Base-by-base conservation (phyloP, 345 rosid genomes). In the Gynandropsis gynandra region DNA sequence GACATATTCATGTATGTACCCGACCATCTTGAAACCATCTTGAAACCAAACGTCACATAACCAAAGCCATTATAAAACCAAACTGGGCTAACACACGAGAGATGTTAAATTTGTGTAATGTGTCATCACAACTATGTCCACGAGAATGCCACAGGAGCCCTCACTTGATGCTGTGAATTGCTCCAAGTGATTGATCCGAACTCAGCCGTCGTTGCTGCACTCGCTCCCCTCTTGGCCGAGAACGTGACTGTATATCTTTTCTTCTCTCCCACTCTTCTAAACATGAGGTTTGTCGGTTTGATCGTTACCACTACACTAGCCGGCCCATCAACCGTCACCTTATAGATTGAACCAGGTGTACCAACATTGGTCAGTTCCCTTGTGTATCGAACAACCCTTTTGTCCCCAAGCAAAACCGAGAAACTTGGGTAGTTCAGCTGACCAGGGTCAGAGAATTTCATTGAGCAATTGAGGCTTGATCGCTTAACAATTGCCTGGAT, bases 381-480 rank as follows among this genome's bases (percentile, higher is more conserved):
- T 4, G 89, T 80, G 74, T 89, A 89, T 10, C 87, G 69, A 20
- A 81, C 86, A 1, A 80, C 81, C 73, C 83, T 69, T 60, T 82
- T 78, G 55, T 47, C 58, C 1, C 76, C 74, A 16, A 89, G 86
- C 69, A 80, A 38, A 33, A 89, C 82, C 0, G 98, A 89, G 74
- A 89, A 89, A 0, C 94, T 86, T 1, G 94, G 98, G 60, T 89
- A 89, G 66, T 89, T 89, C 48, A 89, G 89, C 17, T 75, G 60
- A 7, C 98, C 98, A 0, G 98, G 96, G 71, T 75, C 76, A 0
- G 67, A 46, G 65, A 80, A 73, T 59, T 77, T 89, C 50, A 13
- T 74, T 0, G 76, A 34, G 54, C 98, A 89, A 1, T 75, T 80
- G 21, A 76, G 18, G 15, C 69, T 72, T 24, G 88, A 89, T 5